Conservation (phyloP, 208 protist genomes). For the Trypanosoma platydactyli region DNA sequence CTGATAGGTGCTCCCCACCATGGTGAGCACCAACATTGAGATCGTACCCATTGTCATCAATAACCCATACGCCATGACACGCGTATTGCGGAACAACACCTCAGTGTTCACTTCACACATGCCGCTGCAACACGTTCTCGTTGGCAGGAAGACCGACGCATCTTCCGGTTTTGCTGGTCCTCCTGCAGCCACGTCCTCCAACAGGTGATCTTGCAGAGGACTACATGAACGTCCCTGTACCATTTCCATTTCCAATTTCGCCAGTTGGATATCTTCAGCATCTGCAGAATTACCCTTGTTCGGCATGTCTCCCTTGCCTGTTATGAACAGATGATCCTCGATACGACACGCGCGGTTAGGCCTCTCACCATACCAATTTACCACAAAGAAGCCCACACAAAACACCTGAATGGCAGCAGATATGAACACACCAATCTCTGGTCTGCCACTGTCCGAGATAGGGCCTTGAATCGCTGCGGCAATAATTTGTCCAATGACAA, state of each 20-base stretch:
- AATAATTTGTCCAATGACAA: slow-evolving; percentile 32
- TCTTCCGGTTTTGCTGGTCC: neutral
- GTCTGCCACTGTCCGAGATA: slow-evolving; percentile 32
- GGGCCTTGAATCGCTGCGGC: slow-evolving; percentile 35
- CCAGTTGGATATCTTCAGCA: neutral
- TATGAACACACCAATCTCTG: slow-evolving; percentile 34
- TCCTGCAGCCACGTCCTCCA: neutral
- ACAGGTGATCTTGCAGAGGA: neutral
- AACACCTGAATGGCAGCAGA: slow-evolving; percentile 30
- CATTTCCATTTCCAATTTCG: neutral
- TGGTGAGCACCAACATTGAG: slow-evolving; percentile 30
- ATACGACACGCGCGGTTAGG: slow-evolving; percentile 27
- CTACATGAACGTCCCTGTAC: too few relatives aligned
- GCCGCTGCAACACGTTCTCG: neutral
- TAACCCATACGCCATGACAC: slow-evolving; percentile 34
- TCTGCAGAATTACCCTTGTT: neutral
- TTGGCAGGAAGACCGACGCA: neutral
- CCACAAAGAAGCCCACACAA: slow-evolving; percentile 31
- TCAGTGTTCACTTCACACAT: slow-evolving; percentile 33
- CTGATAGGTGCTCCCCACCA: slow-evolving; percentile 31
- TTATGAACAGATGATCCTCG: slow-evolving; percentile 25
- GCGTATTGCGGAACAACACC: slow-evolving; percentile 25
- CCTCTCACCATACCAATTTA: slow-evolving; percentile 50
- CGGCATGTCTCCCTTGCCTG: neutral
- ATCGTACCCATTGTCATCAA: slow-evolving; percentile 41